phyloP scores from a whole-genome alignment of 352 stramenopile species.

The Poterioochromonas sp. region DNA sequence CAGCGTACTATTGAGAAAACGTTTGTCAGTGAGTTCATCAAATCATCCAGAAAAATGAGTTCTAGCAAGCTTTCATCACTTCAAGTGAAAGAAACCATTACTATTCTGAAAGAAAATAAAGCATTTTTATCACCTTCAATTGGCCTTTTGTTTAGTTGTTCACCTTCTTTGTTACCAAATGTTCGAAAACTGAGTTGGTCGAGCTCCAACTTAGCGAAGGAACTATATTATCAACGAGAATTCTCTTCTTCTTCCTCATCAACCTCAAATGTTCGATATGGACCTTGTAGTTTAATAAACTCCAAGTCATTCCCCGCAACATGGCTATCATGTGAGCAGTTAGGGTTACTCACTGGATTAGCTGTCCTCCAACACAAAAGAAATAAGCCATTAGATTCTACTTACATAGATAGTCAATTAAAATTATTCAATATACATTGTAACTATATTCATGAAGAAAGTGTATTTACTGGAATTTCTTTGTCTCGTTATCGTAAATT shows the following conservation, averaged over 20 bases:
- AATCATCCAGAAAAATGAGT: no score
- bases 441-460: background rate
- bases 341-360: background rate
- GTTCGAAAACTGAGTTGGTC: background rate
- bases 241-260: no score
- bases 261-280: background rate
- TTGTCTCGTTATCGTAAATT: background rate
- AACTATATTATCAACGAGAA: background rate
- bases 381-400: background rate
- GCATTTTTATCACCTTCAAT: background rate
- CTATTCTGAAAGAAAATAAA: no score
- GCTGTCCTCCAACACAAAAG: background rate
- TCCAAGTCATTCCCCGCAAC: background rate
- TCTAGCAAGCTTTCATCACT: no score
- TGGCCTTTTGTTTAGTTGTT: background rate
- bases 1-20: no score
- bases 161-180: background rate
- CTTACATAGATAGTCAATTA: background rate
- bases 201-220: background rate
- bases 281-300: background rate
- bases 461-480: background rate
- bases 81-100: no score
- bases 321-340: background rate
- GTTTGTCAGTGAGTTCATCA: no score
- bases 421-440: background rate